Evolutionary conservation across 495 filamentous ascomycete genomes (phyloP).

Genomic region (Penicillium odoratum): DNA sequence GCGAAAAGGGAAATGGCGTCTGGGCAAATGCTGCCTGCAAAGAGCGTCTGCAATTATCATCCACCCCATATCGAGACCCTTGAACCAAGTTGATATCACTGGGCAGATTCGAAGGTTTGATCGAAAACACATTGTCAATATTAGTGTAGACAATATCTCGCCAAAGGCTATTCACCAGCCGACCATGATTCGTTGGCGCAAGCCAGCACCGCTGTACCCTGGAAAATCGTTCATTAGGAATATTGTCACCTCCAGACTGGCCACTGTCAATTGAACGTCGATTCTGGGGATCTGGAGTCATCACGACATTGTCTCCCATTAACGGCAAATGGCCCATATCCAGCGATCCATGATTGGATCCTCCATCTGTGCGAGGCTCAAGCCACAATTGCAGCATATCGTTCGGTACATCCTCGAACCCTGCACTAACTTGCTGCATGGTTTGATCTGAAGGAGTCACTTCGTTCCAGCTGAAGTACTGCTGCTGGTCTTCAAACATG

Average conservation of each 20-base stretch:
- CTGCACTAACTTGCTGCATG: conserved; percentile 23
- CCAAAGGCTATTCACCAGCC: conserved; percentile 53
- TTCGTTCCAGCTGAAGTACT: conserved; percentile 40
- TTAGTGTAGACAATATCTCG: conserved; percentile 42
- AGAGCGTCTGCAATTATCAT: conserved; percentile 49
- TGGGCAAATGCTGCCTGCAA: conserved; percentile 42
- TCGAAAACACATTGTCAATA: conserved; percentile 47
- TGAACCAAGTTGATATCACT: conserved; percentile 28
- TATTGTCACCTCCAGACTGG: conserved; percentile 36
- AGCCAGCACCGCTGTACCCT: conserved; percentile 53
- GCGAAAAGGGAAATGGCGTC: conserved; percentile 15
- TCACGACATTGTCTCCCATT: conserved; percentile 27
- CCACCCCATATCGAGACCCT: conserved; percentile 47
- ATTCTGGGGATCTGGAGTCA: conserved; percentile 26
- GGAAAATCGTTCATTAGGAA: conserved; percentile 49
- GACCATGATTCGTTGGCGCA: conserved; percentile 42
- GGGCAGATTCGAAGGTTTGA: conserved; percentile 24
- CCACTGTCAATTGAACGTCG: conserved; percentile 31
- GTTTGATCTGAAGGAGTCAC: conserved; percentile 26
- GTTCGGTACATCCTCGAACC: conserved; percentile 32
- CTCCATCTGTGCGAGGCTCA: conserved; percentile 38
- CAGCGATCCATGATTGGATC: conserved; percentile 37
- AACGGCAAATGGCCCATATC: conserved; percentile 36
- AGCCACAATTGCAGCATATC: conserved; percentile 45
- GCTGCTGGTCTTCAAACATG: conserved; percentile 38